phyloP scores from a whole-genome alignment of 345 rosid genomes.

The Atalantia buxifolia region DNA sequence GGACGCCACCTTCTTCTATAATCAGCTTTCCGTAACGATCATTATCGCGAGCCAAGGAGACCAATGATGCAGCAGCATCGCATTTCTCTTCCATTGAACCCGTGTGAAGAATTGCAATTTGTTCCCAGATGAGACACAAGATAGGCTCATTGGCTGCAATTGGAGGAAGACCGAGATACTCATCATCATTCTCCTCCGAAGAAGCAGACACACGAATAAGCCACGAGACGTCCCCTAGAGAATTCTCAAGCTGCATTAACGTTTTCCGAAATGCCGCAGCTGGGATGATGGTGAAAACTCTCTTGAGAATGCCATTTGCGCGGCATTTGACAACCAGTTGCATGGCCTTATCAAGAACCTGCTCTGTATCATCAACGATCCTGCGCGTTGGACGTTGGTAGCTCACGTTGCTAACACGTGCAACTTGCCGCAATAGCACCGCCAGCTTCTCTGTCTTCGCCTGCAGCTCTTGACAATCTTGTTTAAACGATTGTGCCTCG shows the following conservation, averaged over 20 bases:
- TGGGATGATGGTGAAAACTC: conserved; percentile 73
- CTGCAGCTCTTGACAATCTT: conserved; percentile 65
- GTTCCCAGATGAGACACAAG: conserved; percentile 83
- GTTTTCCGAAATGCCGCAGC: conserved; percentile 71
- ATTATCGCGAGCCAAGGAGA: conserved; percentile 76
- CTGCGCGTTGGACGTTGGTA: conserved; percentile 81
- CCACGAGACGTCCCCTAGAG: conserved; percentile 80
- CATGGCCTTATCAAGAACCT: conserved; percentile 68
- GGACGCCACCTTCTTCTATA: conserved; percentile 85
- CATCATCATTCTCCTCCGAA: conserved; percentile 51
- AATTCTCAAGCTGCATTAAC: conserved; percentile 70
- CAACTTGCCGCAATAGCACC: conserved; percentile 66
- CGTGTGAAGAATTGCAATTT: conserved; percentile 64
- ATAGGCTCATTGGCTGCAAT: conserved; percentile 89
- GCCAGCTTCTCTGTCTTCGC: conserved; percentile 72
- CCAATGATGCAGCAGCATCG: conserved; percentile 77
- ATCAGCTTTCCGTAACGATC: conserved; percentile 71
- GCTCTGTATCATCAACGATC: conserved; percentile 70
- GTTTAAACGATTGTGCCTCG: conserved; percentile 72
- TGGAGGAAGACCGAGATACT: conserved; percentile 72
- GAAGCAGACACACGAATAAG: conserved; percentile 68
- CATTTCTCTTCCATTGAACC: conserved; percentile 61
- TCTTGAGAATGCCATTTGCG: conserved; percentile 61
- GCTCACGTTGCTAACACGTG: conserved; percentile 68
- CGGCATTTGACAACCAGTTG: conserved; percentile 60